Evolutionary conservation across 2,329 filamentous ascomycete species (phyloP), one percentile per base, ranked within the genome.

Genomic region (Capronia epimyces): DNA sequence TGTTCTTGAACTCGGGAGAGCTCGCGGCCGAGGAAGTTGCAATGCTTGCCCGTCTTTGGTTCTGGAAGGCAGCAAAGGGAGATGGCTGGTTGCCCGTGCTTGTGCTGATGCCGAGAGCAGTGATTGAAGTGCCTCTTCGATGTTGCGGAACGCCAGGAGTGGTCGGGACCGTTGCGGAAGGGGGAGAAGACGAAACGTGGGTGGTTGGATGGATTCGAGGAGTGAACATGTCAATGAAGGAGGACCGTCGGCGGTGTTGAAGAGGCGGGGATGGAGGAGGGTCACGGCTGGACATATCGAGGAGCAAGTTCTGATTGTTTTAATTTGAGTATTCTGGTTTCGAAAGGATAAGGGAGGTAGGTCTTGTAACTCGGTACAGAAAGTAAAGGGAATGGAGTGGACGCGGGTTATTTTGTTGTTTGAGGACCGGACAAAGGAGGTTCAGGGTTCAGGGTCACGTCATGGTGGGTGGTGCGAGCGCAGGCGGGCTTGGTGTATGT

Each of bases 101-200:
- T 57, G 85, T 85, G 3, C 84, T 85, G n/a, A 89, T 73, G 27
- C 86, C 86, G 24, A 89, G 71, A 1, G 56, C 52, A 3, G 85
- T 87, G 63, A 89, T 80, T 39, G 86, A 90, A 58, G 89, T 78
- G 41, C 86, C 81, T 53, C 86, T 82, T 52, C 82, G 80, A 41
- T 61, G 59, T 56, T 79, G 78, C 57, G 76, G 73, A 48, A 82
- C 76, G 64, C 65, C 47, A 61, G 50, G 49, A 31, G 53, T 65
- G 4, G 68, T 52, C 56, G 79, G 74, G 22, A 75, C 68, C 52
- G 71, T 73, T 46, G 74, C 71, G 64, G 51, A 72, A 66, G 50
- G 72, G 71, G 49, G 74, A 70, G 54, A 64, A 61, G 48, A 63
- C 51, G 78, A 80, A 60, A 60, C 47, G 20, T 46, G 29, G 25